Base-by-base conservation (phyloP, 345 rosid genomes). In the Ceriops zippeliana region DNA sequence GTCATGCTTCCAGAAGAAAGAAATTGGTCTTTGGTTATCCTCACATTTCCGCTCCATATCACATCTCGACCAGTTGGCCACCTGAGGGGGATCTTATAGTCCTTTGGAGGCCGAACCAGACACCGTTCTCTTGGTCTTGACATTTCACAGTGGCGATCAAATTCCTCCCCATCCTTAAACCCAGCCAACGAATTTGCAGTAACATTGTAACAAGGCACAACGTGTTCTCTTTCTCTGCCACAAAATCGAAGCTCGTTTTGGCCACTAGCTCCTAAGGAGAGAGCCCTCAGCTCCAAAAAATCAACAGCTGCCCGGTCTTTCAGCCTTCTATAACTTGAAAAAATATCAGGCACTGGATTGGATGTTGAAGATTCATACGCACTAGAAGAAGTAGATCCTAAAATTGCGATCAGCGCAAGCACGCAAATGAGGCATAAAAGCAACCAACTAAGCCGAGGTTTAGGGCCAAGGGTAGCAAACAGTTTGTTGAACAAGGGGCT, bases 51-150 rank as follows among this genome's bases (percentile, higher is more conserved):
- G 67, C 87, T 92, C 98, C 99, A 95, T 79, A 95, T 95, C 64
- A 92, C 90, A 80, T 95, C 98, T 80, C 90, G 83, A 73, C 98
- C 98, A 75, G 84, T 78, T 4, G 99, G 99, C 99, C 99, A 95
- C 69, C 90, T 83, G 47, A 91, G 81, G 34, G 99, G 98, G 68
- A 82, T 90, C 83, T 95, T 91, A 76, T 95, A 95, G 56, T 92
- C 98, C 83, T 88, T 90, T 11, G 99, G 98, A 68, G 99, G 86
- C 64, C 93, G 99, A 81, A 91, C 85, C 67, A 95, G 72, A 82
- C 98, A 95, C 70, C 78, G 71, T 53, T 81, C 82, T 20, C 67
- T 70, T 30, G 69, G 81, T 75, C 77, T 79, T 62, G 90, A 80
- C 66, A 82, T 73, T 71, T 89, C 93, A 63, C 98, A 95, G 72